Evolutionary conservation across 2,329 filamentous ascomycete species (phyloP).

Genomic region (Nothophoma quercina): DNA sequence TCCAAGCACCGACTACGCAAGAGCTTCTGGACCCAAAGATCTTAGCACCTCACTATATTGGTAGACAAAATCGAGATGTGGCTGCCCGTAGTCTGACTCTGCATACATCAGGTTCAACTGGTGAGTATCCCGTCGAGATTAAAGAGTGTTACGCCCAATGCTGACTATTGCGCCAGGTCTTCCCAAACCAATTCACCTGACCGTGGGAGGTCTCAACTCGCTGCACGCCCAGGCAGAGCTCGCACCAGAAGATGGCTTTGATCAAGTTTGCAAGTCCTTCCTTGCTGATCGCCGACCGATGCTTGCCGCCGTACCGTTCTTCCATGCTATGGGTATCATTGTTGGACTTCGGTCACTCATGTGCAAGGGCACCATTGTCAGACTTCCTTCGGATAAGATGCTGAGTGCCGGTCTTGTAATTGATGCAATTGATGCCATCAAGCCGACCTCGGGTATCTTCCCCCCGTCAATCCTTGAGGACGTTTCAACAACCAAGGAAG

Average conservation of each 20-base stretch:
- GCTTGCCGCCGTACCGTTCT: constrained; percentile 16
- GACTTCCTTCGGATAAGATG: constrained; percentile 8
- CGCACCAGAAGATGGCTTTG: background rate
- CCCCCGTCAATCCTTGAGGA: constrained; percentile 16
- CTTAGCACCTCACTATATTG: background rate
- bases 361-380: constrained; percentile 9
- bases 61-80: background rate
- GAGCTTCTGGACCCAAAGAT: constrained; percentile 4
- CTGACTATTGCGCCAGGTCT: constrained; percentile 1
- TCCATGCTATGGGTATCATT: constrained; percentile 17
- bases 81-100: background rate
- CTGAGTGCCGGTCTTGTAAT: constrained; percentile 8
- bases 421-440: constrained; percentile 6
- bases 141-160: background rate
- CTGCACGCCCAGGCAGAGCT: background rate
- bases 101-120: constrained; percentile 15
- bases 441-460: constrained; percentile 11
- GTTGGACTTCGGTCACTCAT: constrained; percentile 12
- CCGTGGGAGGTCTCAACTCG: constrained; percentile 7
- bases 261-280: constrained; percentile 4
- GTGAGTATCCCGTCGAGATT: background rate
- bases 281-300: constrained; percentile 8
- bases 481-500: constrained; percentile 2
- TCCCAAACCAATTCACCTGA: constrained; percentile 11
- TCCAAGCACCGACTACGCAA: background rate